Base-by-base conservation (phyloP, 331 rosid species). In the Malus hybrid region DNA sequence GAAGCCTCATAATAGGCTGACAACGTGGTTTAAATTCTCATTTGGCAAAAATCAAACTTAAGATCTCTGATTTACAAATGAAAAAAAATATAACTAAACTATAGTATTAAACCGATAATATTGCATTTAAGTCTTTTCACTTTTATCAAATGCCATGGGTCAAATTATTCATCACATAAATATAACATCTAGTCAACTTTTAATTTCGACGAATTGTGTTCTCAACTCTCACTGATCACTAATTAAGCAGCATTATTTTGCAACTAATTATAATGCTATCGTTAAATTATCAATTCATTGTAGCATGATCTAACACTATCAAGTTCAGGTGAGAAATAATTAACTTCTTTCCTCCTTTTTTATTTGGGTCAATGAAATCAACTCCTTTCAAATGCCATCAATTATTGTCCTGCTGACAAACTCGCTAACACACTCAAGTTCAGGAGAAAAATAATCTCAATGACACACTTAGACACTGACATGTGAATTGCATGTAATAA, bases 211-310 rank as follows among this genome's bases (percentile, higher is more conserved):
- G 5, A 56, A 6, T 56, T 56, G 10, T 56, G 62, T 19, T 63
- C n/a, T 48, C 55, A 48, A 50, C 56, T 50, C 62, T 73, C 71
- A 42, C 70, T 73, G 55, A 61, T 83, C 50, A 39, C 48, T 67
- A 70, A 66, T 28, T 28, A 11, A 28, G 71, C 74, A 69, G 34
- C 68, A 80, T 54, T 6, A 16, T 10, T 10, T 22, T 42, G 29
- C 32, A 5, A 59, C 15, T 59, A 55, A 55, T 55, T n/a, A 55
- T 55, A 22, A 22, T 22, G 61, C 4, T 55, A 6, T 55, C 11
- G 60, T 19, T 55, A 20, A n/a, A 59, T 59, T 22, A 59, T n/a
- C 24, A 57, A 59, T n/a, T 22, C 1, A 2, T 59, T 22, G 64
- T 22, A 57, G 12, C 64, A 6, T 7, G 60, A 55, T 19, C 48